Evolutionary conservation across 768 basidiomycete genomes (phyloP), one percentile per base, ranked within the genome.

Genomic region (Russula ochroleuca): DNA sequence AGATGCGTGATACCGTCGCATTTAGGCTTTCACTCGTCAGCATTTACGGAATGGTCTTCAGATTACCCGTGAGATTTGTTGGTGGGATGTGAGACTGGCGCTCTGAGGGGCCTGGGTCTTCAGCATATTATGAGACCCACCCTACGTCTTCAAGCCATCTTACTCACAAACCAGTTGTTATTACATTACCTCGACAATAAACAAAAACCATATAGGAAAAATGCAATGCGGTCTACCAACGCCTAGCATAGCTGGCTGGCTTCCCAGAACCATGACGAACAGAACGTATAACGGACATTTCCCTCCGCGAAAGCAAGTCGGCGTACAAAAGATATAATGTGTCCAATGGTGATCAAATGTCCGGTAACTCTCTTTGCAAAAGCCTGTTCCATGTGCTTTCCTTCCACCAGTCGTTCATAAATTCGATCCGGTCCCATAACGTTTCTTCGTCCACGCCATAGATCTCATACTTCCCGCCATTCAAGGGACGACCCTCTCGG

Each of bases 371-470:
- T 72, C 93, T 79, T 67, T 87, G 85, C 69, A 92, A 83, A 59
- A 95, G 75, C 63, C 93, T 78, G 43, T 79, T 84, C 92, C 92
- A 96, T 55, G 92, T 95, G 65, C 85, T 90, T 70, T 94, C 91
- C 71, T 85, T 92, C 93, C 94, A 95, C 92, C 90, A 92, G 45
- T 92, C 91, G 21, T 88, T 85, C 87, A 93, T 89, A 57, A 79
- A 78, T 66, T 88, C 83, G 40, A 96, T 86, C 48, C 86, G 80
- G 45, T 88, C 88, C 87, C 94, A 95, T 15, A 96, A 73, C 0
- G 83, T 82, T 71, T 94, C 92, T 73, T 95, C 94, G 61, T 90
- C 86, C 2, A 92, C 78, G 8, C 90, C 89, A 70, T 94, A 93
- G 63, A 92, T 88, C 70, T 90, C 89, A 72, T 95, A 95, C 71